phyloP scores from a whole-genome alignment of 2,329 filamentous ascomycete genomes.

The Tolypocladium tundrense region DNA sequence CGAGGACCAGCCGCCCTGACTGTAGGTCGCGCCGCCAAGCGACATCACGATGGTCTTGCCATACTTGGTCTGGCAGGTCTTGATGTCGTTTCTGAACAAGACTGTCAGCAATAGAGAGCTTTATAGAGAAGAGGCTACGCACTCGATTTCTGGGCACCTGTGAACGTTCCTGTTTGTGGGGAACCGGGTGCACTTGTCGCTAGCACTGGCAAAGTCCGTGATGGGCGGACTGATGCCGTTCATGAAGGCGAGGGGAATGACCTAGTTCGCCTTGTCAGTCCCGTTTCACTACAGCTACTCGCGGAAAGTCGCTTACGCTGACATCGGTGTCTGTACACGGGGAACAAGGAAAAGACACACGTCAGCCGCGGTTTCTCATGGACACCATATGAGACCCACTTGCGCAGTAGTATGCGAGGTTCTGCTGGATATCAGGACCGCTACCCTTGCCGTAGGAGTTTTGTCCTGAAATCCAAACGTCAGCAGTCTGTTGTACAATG shows the following conservation, averaged over 20 bases:
- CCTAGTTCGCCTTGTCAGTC: slow-evolving; percentile 10
- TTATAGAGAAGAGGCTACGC: slow-evolving; percentile 14
- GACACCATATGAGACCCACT: slow-evolving; percentile 28
- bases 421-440: slow-evolving; percentile 37
- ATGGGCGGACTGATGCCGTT: slow-evolving; percentile 43
- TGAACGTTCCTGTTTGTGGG: slow-evolving; percentile 41
- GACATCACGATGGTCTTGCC: slow-evolving; percentile 65
- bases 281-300: neutral
- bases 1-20: slow-evolving; percentile 53
- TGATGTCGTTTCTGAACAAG: slow-evolving; percentile 34
- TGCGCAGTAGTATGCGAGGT: slow-evolving; percentile 48
- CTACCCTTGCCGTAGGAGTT: slow-evolving; percentile 44
- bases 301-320: slow-evolving; percentile 23
- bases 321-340: slow-evolving; percentile 28
- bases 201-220: slow-evolving; percentile 55
- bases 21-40: slow-evolving; percentile 61
- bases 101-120: neutral
- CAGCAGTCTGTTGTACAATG: neutral
- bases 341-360: slow-evolving; percentile 2
- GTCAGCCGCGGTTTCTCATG: neutral
- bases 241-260: slow-evolving; percentile 56
- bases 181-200: slow-evolving; percentile 49
- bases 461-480: slow-evolving; percentile 30
- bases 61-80: slow-evolving; percentile 47
- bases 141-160: slow-evolving; percentile 56